Evolutionary conservation across 768 basidiomycete genomes (phyloP).

Genomic region (Russula olivacea): DNA sequence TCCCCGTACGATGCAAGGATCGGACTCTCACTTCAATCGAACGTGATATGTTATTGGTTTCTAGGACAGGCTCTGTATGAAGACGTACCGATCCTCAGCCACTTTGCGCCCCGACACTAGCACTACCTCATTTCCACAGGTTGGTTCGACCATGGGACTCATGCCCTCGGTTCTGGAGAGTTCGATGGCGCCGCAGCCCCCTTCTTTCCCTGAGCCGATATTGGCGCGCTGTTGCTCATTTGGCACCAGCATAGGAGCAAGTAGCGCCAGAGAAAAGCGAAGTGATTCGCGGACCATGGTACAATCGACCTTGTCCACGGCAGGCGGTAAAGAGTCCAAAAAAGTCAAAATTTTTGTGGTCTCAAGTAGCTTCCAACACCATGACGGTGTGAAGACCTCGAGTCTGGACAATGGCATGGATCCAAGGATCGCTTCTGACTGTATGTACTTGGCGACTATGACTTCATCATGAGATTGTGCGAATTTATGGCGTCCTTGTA

Average conservation of each 20-base stretch:
- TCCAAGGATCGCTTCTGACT: background rate
- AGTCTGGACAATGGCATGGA: background rate
- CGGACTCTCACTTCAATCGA: background rate
- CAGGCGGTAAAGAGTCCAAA: background rate
- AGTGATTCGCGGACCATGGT: background rate
- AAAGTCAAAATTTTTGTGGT: no score
- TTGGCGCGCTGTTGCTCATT: background rate
- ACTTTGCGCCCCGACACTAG: no score
- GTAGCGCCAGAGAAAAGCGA: background rate
- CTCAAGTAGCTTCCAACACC: background rate
- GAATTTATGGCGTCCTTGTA: background rate
- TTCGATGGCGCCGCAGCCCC: background rate
- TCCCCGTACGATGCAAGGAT: background rate
- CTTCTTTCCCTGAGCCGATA: background rate
- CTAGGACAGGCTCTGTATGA: background rate
- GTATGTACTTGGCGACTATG: background rate
- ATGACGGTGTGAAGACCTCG: background rate
- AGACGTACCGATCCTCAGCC: background rate
- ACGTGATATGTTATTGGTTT: background rate
- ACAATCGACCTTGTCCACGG: background rate
- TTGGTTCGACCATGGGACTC: background rate
- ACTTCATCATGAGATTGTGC: background rate
- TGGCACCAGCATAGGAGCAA: background rate
- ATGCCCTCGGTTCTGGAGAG: background rate
- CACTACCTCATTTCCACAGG: no score